Base-by-base conservation (phyloP, 2,329 filamentous ascomycete genomes). In the Metarhizium sp. region DNA sequence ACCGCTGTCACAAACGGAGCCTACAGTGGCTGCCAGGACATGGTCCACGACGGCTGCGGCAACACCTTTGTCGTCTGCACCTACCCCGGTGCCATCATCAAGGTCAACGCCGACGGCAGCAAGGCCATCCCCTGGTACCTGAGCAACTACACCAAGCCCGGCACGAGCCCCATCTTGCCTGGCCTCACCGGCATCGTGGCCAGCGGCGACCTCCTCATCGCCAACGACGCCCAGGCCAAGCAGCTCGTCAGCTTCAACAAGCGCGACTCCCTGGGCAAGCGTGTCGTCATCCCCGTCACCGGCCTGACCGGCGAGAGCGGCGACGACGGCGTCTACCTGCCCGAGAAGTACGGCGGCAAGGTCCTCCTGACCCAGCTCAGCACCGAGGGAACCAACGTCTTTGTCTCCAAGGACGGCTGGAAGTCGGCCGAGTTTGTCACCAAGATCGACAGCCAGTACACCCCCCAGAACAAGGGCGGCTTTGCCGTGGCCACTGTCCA, bases 1-100 rank as follows among this genome's bases (percentile, higher is more conserved):
- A 49, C 20, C 10, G 25, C 25, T 1, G 47, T 32, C 0, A 67
- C 66, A 0, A 53, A 57, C 0, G 67, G 67, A 3, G 56, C 53
- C 0, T 74, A 71, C 59, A 67, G 70, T 25, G 73, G 69, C 7
- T 72, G 66, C 38, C 72, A 74, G 56, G 73, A 75, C 54, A 62
- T 73, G 3, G 71, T 69, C 46, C 66, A 69, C 53, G 72, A 73
- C 50, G 40, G 50, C 0, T 57, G 59, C 4, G 70, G 71, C 13
- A 70, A 71, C 61, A 65, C 67, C 1, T 75, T 68, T 52, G 67
- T 69, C 4, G 60, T 73, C 1, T 70, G 72, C 47, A 72, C 69
- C 0, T 74, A 61, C 11, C 71, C 71, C 0, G 67, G 69, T 14
- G 69, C 66, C 6, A 63, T 75, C 14, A 56, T 73, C 49, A 65